phyloP scores from a whole-genome alignment of 768 basidiomycete species.

The Sporobolomyces pararoseus region DNA sequence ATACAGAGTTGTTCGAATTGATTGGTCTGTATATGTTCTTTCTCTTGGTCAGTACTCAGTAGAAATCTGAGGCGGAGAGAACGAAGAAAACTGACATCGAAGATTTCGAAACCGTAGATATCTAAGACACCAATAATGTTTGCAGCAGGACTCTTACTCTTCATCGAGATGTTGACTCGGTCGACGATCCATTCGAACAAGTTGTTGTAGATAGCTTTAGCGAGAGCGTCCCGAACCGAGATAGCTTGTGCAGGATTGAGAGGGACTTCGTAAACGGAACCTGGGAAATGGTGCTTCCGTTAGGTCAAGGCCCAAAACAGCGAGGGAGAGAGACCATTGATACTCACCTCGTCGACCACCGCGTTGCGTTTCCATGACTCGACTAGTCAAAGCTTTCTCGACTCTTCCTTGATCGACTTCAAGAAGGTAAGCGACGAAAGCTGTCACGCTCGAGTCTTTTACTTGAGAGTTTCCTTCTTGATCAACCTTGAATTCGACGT shows the following conservation, averaged over 20 bases:
- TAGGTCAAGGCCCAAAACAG: background rate
- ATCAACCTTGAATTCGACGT: constrained; percentile 80
- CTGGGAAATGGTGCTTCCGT: constrained; percentile 39
- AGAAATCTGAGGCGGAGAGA: too few species aligned
- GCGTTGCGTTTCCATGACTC: constrained; percentile 85
- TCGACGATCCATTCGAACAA: constrained; percentile 99
- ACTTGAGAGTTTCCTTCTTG: constrained; percentile 84
- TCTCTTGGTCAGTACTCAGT: background rate
- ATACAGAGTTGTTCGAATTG: constrained; percentile 98
- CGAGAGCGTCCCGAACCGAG: constrained; percentile 81
- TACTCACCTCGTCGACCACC: constrained; percentile 66
- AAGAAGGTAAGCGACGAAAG: constrained; percentile 92
- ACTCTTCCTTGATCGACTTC: constrained; percentile 73
- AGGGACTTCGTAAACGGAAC: constrained; percentile 89
- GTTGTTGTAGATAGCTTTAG: constrained; percentile 97
- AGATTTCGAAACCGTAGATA: constrained; percentile 99
- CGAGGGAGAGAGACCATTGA: background rate
- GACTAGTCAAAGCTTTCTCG: constrained; percentile 78
- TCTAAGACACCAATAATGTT: constrained; percentile 94
- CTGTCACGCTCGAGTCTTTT: constrained; percentile 78
- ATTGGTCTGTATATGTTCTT: constrained; percentile 62
- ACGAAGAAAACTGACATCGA: constrained; percentile 57
- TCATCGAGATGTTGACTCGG: constrained; percentile 93
- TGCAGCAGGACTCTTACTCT: constrained; percentile 65
- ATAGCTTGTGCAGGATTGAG: constrained; percentile 81